Base-by-base conservation (phyloP, 495 filamentous ascomycete genomes). In the Pyronema omphalodes region DNA sequence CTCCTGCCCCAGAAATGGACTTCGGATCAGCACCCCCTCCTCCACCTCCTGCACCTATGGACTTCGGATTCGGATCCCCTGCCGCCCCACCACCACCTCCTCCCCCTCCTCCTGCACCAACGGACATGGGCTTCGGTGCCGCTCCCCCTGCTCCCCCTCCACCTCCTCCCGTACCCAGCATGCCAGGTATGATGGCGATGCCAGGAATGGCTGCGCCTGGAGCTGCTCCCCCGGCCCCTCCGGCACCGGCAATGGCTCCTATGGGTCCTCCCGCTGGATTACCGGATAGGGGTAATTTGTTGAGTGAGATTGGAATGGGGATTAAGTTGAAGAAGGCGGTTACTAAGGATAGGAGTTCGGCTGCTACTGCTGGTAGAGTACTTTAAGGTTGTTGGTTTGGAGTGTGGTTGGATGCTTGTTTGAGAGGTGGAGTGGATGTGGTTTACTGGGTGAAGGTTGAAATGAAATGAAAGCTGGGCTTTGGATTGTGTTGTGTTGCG, bases 41-140 rank as follows among this genome's bases (percentile, higher is more conserved):
- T 49, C 87, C 47, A 55, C 43, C 19, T 14, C 58, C 54, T 34
- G 44, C 93, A 35, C 67, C 94, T 23, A 89, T 84, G 48, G 83
- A 84, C 7, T 78, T 82, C 69, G 86, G 84, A 49, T 78, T 85
- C 47, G 81, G 82, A 59, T 9, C 53, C 2, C 23, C 23, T 5
- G 1, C 23, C 0, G 56, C 59, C 36, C 61, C 61, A 7, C 57
- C 68, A 34, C 51, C 64, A 1, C 59, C 65, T 8, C 59, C 60
- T 0, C 59, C 60, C 0, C 53, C 57, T 9, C 68, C 68, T 2
- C 62, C 66, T 9, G 46, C 52, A 0, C 60, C 61, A 0, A 47
- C 52, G 9, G 12, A 9, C 0, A 51, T 51, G 8, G 19, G 19
- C 19, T n/a, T n/a, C 18, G 52, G 39, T 45, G 35, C 11, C 19